Evolutionary conservation across 2,329 filamentous ascomycete species (phyloP).

Genomic region (Fusarium succisae): DNA sequence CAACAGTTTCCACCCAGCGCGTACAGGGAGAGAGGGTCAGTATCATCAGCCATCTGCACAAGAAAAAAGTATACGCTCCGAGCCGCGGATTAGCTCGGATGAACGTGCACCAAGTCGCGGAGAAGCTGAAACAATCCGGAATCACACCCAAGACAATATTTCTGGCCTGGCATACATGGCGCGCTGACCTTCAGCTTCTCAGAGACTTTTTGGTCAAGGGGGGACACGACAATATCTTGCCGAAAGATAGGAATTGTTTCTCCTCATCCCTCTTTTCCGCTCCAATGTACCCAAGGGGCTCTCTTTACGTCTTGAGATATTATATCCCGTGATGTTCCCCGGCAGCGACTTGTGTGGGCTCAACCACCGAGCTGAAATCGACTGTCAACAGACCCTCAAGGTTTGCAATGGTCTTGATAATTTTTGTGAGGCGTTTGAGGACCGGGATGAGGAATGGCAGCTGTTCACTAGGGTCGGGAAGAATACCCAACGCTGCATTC

Average conservation of each 20-base stretch:
- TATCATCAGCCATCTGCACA: accelerated
- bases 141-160: background rate
- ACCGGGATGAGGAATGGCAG: too few species aligned
- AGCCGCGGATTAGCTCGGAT: background rate
- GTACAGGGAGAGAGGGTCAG: background rate
- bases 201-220: background rate
- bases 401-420: too few species aligned
- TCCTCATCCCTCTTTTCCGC: background rate
- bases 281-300: background rate
- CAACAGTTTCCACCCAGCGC: background rate
- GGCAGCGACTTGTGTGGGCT: too few species aligned
- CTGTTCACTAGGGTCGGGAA: too few species aligned
- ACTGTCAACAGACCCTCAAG: too few species aligned
- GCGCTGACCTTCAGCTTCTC: background rate
- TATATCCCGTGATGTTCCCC: background rate
- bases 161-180: background rate
- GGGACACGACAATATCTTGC: background rate
- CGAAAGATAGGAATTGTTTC: background rate
- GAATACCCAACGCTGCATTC: too few species aligned
- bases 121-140: background rate
- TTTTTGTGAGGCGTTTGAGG: too few species aligned
- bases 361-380: too few species aligned
- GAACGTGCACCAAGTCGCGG: background rate
- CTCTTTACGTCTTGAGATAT: background rate
- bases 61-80: background rate